Percentiles rank a stretch among this genome's conserved stretches.
Evolutionary conservation across 192 early-diverging fungal genomes (phyloP).

Genomic region (Tieghemiomyces parasiticus): DNA sequence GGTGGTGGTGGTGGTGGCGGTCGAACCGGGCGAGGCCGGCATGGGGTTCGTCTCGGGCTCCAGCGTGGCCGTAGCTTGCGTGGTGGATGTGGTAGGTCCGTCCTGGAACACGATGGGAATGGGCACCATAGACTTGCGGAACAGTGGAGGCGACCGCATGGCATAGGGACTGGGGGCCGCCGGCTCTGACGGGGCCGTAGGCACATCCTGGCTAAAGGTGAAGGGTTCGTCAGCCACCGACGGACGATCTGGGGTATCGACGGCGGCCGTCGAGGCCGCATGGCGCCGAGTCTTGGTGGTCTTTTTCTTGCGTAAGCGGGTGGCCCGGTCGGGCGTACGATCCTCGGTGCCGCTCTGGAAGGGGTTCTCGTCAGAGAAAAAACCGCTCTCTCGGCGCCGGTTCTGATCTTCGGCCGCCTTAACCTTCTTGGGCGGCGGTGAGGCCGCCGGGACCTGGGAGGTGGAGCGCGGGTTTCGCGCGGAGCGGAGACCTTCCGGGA

Average conservation of each 20-base stretch:
- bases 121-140: neutral
- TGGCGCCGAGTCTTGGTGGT: too few species aligned
- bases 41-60: too few species aligned
- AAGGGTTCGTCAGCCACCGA: too few species aligned
- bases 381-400: neutral
- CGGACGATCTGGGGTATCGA: too few species aligned
- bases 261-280: too few species aligned
- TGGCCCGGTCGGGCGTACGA: neutral
- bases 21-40: too few species aligned
- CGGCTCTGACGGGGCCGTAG: too few species aligned
- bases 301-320: neutral
- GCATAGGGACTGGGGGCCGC: neutral
- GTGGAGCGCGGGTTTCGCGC: neutral
- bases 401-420: neutral
- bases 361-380: neutral
- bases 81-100: too few species aligned
- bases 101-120: neutral
- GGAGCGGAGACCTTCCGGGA: neutral
- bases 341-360: neutral
- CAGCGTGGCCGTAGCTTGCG: too few species aligned
- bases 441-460: neutral
- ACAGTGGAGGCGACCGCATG: neutral
- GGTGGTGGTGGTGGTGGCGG: too few species aligned
- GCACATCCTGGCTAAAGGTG: too few species aligned
- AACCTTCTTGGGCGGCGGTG: neutral